Evolutionary conservation across 768 basidiomycete species (phyloP).

Genomic region (Kwoniella bestiolae): DNA sequence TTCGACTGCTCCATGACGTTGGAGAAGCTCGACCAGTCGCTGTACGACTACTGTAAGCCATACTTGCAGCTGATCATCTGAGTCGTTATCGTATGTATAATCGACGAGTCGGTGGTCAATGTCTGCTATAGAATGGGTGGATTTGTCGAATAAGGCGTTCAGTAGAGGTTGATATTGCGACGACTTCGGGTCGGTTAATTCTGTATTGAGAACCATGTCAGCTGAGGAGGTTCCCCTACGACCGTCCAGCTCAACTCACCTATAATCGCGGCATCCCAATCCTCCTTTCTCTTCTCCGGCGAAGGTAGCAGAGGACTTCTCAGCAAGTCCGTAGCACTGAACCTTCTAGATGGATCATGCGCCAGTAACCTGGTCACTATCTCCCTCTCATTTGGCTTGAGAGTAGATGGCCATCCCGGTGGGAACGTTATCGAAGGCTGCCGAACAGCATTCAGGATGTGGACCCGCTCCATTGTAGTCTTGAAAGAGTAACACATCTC

Average conservation of each 20-base stretch:
- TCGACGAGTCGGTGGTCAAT: constrained; percentile 65
- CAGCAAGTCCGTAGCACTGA: constrained; percentile 79
- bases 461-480: constrained; percentile 81
- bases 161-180: constrained; percentile 79
- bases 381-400: constrained; percentile 67
- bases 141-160: constrained; percentile 71
- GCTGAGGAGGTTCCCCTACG: no score
- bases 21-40: constrained; percentile 74
- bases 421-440: constrained; percentile 78
- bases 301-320: constrained; percentile 77
- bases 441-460: constrained; percentile 77
- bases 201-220: constrained; percentile 8
- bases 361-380: constrained; percentile 79
- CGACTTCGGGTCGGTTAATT: constrained; percentile 70
- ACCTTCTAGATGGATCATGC: constrained; percentile 77
- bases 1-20: constrained; percentile 86
- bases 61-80: constrained; percentile 69
- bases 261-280: constrained; percentile 73
- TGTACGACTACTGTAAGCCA: constrained; percentile 78
- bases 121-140: constrained; percentile 57
- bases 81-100: constrained; percentile 76
- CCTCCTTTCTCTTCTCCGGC: constrained; percentile 80
- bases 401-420: constrained; percentile 65
- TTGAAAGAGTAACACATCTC: constrained; percentile 87
- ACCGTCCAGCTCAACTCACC: no score